Base-by-base conservation (phyloP, 148 eudicot species). In the Pouteria glomerata region DNA sequence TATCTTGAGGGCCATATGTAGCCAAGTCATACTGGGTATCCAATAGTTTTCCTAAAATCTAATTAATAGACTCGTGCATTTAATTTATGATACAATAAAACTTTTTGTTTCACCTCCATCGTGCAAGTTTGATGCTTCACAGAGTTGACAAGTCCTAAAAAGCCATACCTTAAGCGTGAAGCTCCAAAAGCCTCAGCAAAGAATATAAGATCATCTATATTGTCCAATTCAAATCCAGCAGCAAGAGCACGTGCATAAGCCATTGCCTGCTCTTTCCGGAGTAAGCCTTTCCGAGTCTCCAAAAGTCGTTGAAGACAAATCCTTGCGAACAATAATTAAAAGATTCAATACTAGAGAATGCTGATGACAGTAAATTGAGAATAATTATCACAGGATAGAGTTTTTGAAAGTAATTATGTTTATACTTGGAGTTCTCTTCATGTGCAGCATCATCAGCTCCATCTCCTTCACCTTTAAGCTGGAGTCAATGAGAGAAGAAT, bases 241-340 rank as follows among this genome's bases (percentile, higher is more conserved):
- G 78, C 89, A 57, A 80, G 82, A 56, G 89, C 89, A 71, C 89
- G 86, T 35, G 86, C 86, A 69, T 82, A 85, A 77, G 84, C 89
- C 89, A 85, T 85, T 62, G 89, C 89, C 71, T 85, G 89, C 62
- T 85, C 89, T 81, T 85, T 85, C 69, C 64, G 73, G 14, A 85
- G 84, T 67, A 85, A 69, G 11, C 81, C 77, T 74, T 85, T 85
- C 45, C 89, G 86, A 33, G 86, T 75, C 73, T 80, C 86, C 69
- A 85, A 57, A 55, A 76, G 61, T 34, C 86, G 82, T 78, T 85
- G 86, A 57, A 85, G 86, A 31, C 73, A 79, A 80, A 76, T 47
- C 81, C 89, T 85, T 14, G 52, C 53, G 31, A 73, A 48, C 63
- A 70, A 45, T 0, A 48, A 62, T 33, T 18, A 34, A 68, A 69